Conservation (phyloP, 306 rosid genomes). For the Spatholobus suberectus region DNA sequence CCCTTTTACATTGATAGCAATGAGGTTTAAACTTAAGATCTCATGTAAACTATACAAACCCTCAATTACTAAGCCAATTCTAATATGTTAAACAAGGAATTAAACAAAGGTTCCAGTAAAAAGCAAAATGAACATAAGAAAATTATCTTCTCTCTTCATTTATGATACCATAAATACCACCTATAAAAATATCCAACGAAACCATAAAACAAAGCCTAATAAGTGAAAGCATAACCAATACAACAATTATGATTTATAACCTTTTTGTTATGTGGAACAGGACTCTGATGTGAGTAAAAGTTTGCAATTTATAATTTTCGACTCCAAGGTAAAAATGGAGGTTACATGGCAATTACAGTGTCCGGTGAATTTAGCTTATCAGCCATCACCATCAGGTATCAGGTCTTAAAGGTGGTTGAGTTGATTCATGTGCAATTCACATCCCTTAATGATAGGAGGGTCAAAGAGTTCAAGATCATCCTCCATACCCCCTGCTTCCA, state of each 20-base stretch:
- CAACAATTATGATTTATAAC: not conserved
- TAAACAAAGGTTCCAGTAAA: not conserved
- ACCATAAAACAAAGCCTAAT: not conserved
- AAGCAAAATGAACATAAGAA: not conserved
- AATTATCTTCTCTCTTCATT: not conserved
- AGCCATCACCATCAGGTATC: not conserved
- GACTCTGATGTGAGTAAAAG: not conserved
- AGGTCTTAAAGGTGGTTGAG: not conserved
- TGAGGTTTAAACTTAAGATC: no score
- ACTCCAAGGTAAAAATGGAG: not conserved
- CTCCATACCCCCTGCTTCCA: conserved; percentile 56
- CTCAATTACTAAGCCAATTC: no score
- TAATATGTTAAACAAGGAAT: not conserved
- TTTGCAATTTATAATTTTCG: conserved; percentile 1
- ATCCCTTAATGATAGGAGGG: not conserved
- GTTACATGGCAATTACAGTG: not conserved
- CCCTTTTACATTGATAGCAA: no score
- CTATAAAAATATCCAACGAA: not conserved
- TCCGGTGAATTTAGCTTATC: not conserved
- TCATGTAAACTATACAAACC: no score
- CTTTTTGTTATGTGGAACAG: not conserved
- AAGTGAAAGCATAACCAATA: not conserved
- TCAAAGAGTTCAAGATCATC: conserved; percentile 36
- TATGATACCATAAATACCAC: not conserved
- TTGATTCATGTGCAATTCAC: conserved; percentile 31